Evolutionary conservation across 2,329 filamentous ascomycete species (phyloP).

Genomic region (Diaporthe helianthi): DNA sequence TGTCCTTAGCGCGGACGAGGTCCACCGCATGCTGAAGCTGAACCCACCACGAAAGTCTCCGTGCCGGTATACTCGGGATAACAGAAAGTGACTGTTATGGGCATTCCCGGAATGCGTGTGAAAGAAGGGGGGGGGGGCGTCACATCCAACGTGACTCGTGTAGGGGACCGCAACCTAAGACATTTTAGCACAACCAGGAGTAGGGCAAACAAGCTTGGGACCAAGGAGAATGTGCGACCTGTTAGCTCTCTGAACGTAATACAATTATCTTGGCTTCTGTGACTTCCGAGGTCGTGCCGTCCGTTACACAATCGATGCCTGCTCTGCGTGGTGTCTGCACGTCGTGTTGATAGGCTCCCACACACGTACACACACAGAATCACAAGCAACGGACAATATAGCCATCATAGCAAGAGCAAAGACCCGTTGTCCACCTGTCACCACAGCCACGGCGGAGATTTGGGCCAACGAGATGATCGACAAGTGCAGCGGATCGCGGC

Average conservation of each 20-base stretch:
- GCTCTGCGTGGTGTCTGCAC: not conserved
- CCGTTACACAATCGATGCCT: conserved; percentile 8
- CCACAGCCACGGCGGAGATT: conserved; percentile 1
- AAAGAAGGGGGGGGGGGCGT: conserved; percentile 36
- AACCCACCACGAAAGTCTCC: conserved; percentile 37
- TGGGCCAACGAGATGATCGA: not conserved
- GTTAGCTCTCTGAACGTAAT: conserved; percentile 29
- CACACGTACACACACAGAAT: not conserved
- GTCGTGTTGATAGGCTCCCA: conserved; percentile 25
- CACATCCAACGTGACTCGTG: conserved; percentile 42
- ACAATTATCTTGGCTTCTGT: not conserved
- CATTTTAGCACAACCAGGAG: conserved; percentile 43
- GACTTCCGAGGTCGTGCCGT: conserved; percentile 14
- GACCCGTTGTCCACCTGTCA: conserved; percentile 12
- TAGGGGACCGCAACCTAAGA: conserved; percentile 40
- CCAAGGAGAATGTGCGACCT: conserved; percentile 22
- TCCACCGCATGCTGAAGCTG: conserved; percentile 5
- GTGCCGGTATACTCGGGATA: conserved; percentile 11
- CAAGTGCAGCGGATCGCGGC: not conserved
- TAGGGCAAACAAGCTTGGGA: conserved; percentile 33
- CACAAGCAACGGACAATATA: conserved; percentile 1
- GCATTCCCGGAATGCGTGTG: conserved; percentile 36
- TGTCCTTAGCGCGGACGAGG: not conserved
- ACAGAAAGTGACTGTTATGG: conserved; percentile 33
- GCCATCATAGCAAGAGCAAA: not conserved